A percentile compares a stretch with the other conserved stretches of the same genome.
These are phyloP conservation scores for Schrenkiella parvula DNA, from an alignment of 345 rosid genomes.

Conservation along the genomic window DNA sequence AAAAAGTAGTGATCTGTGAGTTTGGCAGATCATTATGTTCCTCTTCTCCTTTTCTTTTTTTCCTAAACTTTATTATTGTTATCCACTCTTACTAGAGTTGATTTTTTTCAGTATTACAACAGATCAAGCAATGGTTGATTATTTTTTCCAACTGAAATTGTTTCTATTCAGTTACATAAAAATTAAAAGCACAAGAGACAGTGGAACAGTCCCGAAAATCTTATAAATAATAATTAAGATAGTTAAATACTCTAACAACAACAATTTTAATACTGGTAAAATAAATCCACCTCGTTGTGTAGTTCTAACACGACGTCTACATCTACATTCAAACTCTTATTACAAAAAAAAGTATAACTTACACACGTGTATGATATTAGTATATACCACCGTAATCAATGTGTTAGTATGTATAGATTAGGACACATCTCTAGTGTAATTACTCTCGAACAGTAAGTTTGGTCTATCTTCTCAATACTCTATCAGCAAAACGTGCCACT, in stretches of 20 bases:
- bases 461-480: background rate
- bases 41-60: background rate
- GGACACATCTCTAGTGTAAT: slow-evolving; percentile 20
- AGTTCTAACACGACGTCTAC: background rate
- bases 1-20: slow-evolving; percentile 9
- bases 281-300: background rate
- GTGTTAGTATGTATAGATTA: slow-evolving; percentile 9
- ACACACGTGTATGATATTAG: background rate
- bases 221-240: background rate
- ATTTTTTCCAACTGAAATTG: background rate
- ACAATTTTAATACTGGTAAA: background rate
- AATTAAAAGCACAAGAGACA: background rate
- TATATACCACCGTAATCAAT: background rate
- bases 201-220: background rate
- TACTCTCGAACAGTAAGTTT: slow-evolving; percentile 27
- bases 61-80: background rate
- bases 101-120: too few species aligned
- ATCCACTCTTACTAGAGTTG: background rate
- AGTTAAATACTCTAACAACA: too few species aligned
- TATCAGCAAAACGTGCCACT: background rate
- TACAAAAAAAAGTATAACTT: background rate
- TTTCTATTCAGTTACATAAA: background rate
- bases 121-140: background rate
- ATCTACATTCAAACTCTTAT: background rate
- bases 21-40: slow-evolving; percentile 28